Percentiles rank a stretch among this genome's conserved stretches.
These are phyloP conservation scores for Nannizzia gypsea DNA, from an alignment of 2,329 filamentous ascomycete species.

Conservation along the genomic window DNA sequence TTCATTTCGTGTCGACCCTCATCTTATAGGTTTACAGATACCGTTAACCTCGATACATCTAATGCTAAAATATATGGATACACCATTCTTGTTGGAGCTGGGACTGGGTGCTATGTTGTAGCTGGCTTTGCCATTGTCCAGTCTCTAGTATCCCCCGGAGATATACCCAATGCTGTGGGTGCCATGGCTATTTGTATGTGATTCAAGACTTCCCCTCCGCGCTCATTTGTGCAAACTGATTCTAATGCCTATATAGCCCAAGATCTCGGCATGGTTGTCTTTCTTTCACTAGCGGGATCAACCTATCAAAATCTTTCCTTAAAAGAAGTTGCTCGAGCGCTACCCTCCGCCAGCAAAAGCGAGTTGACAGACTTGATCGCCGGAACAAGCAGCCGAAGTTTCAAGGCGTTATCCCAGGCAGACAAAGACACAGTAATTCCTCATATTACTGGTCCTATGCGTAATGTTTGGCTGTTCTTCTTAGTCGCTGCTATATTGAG, in stretches of 20 bases:
- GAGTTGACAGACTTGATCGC: neutral
- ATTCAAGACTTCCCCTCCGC: slow-evolving; percentile 1
- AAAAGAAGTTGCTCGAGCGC: neutral
- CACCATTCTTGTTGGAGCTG: slow-evolving; percentile 31
- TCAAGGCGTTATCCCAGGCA: neutral
- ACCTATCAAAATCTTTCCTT: slow-evolving; percentile 3
- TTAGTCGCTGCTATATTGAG: slow-evolving; percentile 13
- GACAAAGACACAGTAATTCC: neutral
- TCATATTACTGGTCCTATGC: slow-evolving; percentile 1
- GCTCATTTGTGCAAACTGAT: neutral
- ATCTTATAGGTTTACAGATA: neutral
- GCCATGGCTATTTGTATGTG: slow-evolving; percentile 18
- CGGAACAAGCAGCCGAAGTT: slow-evolving; percentile 1
- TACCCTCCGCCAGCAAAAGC: neutral
- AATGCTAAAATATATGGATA: slow-evolving; percentile 20
- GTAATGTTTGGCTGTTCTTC: slow-evolving; percentile 7
- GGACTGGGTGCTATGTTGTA: slow-evolving; percentile 25
- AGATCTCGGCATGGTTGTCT: neutral
- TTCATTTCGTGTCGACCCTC: neutral
- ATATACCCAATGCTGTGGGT: slow-evolving; percentile 27
- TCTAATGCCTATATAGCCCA: neutral
- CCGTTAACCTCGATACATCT: slow-evolving; percentile 17
- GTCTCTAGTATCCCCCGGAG: slow-evolving; percentile 22
- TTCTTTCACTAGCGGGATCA: neutral
- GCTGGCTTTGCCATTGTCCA: slow-evolving; percentile 30